Evolutionary conservation across 2,329 filamentous ascomycete genomes (phyloP), one percentile per base, ranked within the genome.

Genomic region (Ascochyta fabae): DNA sequence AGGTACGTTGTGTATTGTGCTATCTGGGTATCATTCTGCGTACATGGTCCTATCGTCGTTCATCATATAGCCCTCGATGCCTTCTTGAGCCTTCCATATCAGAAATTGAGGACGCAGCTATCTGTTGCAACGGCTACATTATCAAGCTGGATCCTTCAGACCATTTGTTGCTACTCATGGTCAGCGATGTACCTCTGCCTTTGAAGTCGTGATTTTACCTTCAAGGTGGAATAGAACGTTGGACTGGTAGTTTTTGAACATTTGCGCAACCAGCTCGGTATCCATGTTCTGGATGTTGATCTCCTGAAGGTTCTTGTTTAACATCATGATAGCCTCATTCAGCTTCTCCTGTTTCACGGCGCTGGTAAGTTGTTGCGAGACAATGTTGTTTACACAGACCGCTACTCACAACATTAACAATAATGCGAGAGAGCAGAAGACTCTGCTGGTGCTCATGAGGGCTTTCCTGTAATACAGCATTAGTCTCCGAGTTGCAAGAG

Each of bases 161-260:
- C 89, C 92, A 62, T 93, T 90, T 67, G 92, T 96, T 35, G 90
- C 91, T 96, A 62, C 10, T 16, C 23, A 39, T 26, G 56, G 47
- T 62, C 31, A 60, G 51, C 7, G 6, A 33, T 56, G 7, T 9
- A 8, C 23, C 16, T 10, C 5, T 8, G 23, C 22, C 6, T 15
- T 29, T 3, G 9, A 19, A 4, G 15, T 9, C 15, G 27, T 16
- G 6, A 40, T 33, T 74, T 64, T 81, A 96, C 95, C 95, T 87
- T 98, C 95, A 6, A 99, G 83, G 69, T 99, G 95, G 75, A 99
- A 98, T 6, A 98, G 80, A 13, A 98, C 94, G 68, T 98, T 99
- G 10, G 92, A 96, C 76, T 97, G 93, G 75, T 99, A 99, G 78
- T 98, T 99, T 81, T 98, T 97, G 83, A 98, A 99, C 95, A 99